A percentile compares a stretch with the other conserved stretches of the same genome.
Evolutionary conservation across 2,329 filamentous ascomycete genomes (phyloP).

Genomic region (Alternaria sp.): DNA sequence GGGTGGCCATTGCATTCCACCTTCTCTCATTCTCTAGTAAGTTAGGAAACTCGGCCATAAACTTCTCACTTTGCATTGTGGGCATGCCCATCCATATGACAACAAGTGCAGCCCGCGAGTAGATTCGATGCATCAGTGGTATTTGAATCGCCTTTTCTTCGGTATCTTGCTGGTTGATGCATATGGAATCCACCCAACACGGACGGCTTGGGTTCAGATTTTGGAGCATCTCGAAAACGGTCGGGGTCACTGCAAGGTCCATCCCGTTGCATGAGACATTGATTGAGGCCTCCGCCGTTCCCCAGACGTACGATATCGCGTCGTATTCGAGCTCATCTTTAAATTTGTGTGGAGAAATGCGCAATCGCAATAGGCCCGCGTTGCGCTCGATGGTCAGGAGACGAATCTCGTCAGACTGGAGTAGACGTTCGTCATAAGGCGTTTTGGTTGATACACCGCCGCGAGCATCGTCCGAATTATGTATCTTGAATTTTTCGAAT

Average conservation of each 20-base stretch:
- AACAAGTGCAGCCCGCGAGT: neutral
- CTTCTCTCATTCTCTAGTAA: neutral
- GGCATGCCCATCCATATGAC: neutral
- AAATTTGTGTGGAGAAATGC: neutral
- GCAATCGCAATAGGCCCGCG: neutral
- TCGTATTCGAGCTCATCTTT: neutral
- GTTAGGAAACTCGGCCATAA: neutral
- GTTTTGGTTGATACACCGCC: neutral
- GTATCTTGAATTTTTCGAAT: no score
- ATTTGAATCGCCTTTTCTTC: neutral
- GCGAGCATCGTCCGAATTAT: no score
- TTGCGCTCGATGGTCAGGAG: neutral
- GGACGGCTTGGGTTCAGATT: fast-evolving
- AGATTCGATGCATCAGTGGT: neutral
- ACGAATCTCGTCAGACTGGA: neutral
- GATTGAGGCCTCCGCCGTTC: neutral
- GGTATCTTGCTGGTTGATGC: neutral
- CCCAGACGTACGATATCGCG: neutral
- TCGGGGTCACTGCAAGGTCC: neutral
- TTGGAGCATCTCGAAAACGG: neutral
- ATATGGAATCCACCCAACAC: neutral
- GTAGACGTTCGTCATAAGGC: neutral
- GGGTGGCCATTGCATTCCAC: neutral
- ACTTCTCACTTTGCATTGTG: neutral
- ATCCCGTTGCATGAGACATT: neutral